These are phyloP conservation scores for Kazachstania africana DNA, from an alignment of 805 yeast species.

Conservation along the genomic window DNA sequence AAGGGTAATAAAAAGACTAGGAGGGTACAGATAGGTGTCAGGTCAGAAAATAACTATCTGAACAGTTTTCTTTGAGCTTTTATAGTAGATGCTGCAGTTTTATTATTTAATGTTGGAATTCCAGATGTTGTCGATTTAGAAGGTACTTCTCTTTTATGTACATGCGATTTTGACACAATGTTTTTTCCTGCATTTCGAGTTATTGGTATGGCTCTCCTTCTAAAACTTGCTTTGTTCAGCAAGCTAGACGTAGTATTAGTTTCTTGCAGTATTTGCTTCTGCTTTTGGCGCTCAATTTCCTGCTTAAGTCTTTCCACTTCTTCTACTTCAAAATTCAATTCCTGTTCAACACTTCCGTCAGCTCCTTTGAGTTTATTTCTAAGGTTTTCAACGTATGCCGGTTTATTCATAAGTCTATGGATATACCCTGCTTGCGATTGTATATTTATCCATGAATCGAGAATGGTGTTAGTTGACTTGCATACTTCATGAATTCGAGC, in stretches of 20 bases:
- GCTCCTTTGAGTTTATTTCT: constrained; percentile 21
- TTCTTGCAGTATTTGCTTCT: no score
- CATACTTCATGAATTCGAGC: constrained; percentile 30
- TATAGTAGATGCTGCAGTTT: constrained; percentile 16
- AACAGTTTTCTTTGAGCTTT: constrained; percentile 20
- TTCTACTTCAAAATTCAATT: constrained; percentile 5
- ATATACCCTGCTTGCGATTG: constrained; percentile 52
- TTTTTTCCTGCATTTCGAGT: no score
- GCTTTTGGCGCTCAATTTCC: constrained; percentile 7
- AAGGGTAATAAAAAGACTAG: no score
- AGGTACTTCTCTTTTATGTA: neutral
- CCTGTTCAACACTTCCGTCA: constrained; percentile 9
- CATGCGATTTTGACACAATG: no score
- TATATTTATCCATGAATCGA: constrained; percentile 51
- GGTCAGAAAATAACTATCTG: no score
- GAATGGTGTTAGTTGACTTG: constrained; percentile 35
- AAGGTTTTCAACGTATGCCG: constrained; percentile 27
- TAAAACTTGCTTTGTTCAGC: no score
- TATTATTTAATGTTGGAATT: constrained; percentile 14
- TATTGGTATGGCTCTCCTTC: no score
- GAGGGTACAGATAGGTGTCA: no score
- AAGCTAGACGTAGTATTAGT: no score
- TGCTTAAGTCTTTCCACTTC: constrained; percentile 13
- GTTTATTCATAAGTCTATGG: constrained; percentile 33
- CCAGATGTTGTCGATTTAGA: constrained; percentile 5